Evolutionary conservation across 108 stramenopile genomes (phyloP).

Genomic region (Discostella stelligeroides): DNA sequence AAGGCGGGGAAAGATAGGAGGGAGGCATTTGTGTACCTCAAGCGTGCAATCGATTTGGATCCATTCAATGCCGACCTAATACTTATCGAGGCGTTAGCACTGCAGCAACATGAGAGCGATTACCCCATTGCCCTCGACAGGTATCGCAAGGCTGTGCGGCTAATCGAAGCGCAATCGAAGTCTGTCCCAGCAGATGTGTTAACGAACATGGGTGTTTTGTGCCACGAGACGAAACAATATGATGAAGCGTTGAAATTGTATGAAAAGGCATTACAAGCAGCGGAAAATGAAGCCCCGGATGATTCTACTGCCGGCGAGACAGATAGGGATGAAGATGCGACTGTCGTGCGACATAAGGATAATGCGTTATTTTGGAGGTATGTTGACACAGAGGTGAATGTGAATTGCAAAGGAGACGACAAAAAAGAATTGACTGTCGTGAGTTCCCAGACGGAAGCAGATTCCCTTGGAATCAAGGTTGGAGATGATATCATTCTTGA

Average conservation of each 20-base stretch:
- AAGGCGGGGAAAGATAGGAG: slow-evolving; percentile 64
- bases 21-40: slow-evolving; percentile 70
- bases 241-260: slow-evolving; percentile 72
- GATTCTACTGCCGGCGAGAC: slow-evolving; percentile 28
- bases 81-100: slow-evolving; percentile 77
- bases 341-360: slow-evolving; percentile 58
- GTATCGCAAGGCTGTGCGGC: slow-evolving; percentile 76
- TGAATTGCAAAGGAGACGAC: slow-evolving; percentile 18
- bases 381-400: slow-evolving; percentile 40
- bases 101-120: slow-evolving; percentile 79
- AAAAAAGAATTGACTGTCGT: slow-evolving; percentile 33
- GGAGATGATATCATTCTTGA: slow-evolving; percentile 39
- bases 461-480: slow-evolving; percentile 49
- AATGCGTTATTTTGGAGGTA: slow-evolving; percentile 76
- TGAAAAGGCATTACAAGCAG: slow-evolving; percentile 59
- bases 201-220: slow-evolving; percentile 83
- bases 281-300: slow-evolving; percentile 30
- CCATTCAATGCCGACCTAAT: slow-evolving; percentile 79
- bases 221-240: slow-evolving; percentile 79
- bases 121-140: slow-evolving; percentile 67
- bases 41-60: slow-evolving; percentile 87
- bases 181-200: slow-evolving; percentile 62
- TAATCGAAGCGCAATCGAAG: slow-evolving; percentile 65
- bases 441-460: slow-evolving; percentile 24
- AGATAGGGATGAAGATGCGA: slow-evolving; percentile 48